Percentiles rank a stretch among this genome's conserved stretches.
Evolutionary conservation across 441 rosid genomes (phyloP).

Genomic region (Adansonia grandidieri): DNA sequence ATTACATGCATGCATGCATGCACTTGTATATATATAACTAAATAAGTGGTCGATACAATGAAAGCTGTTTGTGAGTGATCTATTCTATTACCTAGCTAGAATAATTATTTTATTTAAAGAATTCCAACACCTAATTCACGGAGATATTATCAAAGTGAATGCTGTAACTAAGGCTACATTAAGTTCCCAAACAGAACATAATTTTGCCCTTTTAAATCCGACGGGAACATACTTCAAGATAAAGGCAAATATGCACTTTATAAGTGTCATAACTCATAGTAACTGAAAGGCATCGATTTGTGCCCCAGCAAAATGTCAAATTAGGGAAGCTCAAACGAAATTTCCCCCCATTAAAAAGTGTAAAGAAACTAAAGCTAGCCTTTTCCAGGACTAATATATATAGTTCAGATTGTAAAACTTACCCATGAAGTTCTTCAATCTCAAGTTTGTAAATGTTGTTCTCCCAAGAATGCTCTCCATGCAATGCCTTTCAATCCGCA

Average conservation of each 20-base stretch:
- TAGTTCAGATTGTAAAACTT: neutral
- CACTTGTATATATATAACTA: too few species aligned
- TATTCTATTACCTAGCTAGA: too few species aligned
- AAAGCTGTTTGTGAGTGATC: too few species aligned
- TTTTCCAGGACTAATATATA: neutral
- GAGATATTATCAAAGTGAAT: too few species aligned
- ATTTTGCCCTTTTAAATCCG: too few species aligned
- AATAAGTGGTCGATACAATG: too few species aligned
- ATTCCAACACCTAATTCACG: too few species aligned
- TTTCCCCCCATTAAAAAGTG: slow-evolving; percentile 25
- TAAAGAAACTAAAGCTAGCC: neutral
- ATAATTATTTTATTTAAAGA: too few species aligned
- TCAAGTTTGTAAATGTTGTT: neutral
- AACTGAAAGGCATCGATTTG: neutral
- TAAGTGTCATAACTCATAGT: neutral
- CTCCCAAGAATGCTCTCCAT: neutral
- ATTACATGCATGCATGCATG: too few species aligned
- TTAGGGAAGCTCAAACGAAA: slow-evolving; percentile 37
- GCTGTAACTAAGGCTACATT: too few species aligned
- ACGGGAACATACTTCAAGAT: too few species aligned
- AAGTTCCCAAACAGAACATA: too few species aligned
- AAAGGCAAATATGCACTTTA: neutral
- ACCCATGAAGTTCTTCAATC: neutral
- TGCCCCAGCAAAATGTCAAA: slow-evolving; percentile 22
- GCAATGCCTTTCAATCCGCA: neutral